Percentiles rank a stretch among this genome's conserved stretches.
Evolutionary conservation across 352 stramenopile species (phyloP).

Genomic region (Pythium phragmitis): DNA sequence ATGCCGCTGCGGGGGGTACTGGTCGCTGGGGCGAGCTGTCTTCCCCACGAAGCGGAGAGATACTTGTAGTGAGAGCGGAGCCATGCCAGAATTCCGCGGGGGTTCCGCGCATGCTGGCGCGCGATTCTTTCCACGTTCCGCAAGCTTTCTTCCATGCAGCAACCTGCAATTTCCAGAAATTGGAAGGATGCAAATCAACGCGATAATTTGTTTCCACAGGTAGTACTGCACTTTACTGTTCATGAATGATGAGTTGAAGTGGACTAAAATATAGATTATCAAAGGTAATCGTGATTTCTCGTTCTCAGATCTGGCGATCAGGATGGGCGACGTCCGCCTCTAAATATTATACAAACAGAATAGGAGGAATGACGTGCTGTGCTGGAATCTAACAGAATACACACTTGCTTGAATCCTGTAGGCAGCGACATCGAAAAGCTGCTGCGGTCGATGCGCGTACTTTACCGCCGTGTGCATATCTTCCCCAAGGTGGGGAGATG

Average conservation of each 20-base stretch:
- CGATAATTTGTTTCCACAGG: not conserved
- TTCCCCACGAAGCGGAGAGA: not conserved
- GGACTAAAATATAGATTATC: not conserved
- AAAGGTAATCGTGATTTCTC: not conserved
- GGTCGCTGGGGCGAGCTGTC: not conserved
- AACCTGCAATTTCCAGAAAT: not conserved
- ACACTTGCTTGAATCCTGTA: not conserved
- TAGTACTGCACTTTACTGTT: not conserved
- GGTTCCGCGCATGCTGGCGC: constrained; percentile 12
- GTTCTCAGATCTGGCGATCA: not conserved
- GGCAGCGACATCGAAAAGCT: not conserved
- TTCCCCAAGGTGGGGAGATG: not conserved
- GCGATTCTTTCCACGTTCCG: constrained; percentile 26
- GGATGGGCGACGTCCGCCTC: not conserved
- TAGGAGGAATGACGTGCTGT: not conserved
- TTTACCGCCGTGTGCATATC: not conserved
- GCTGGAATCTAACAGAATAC: not conserved
- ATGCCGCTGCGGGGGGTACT: not conserved
- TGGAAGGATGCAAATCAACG: not conserved
- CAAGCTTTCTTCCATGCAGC: constrained; percentile 6
- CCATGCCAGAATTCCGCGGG: constrained; percentile 4
- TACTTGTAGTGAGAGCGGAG: no score
- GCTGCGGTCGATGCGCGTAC: not conserved
- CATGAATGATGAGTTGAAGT: not conserved
- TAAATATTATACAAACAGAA: not conserved